Evolutionary conservation across 169 alveolate species (phyloP), one percentile per base, ranked within the genome.

Genomic region (Babesia gibsoni): DNA sequence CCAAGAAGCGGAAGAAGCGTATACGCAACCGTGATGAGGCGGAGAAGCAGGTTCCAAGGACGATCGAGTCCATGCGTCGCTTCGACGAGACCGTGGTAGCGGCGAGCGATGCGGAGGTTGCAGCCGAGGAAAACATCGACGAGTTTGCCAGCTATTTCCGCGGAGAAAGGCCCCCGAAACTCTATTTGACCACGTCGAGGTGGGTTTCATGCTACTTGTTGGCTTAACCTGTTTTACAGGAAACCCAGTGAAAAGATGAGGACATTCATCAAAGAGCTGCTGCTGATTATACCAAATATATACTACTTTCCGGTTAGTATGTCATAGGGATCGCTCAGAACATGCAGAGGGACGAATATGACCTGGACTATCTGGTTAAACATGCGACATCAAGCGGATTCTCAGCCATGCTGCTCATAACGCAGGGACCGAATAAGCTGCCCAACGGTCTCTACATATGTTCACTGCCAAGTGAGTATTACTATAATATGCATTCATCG

Each of bases 51-150:
- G 69, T 42, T 20, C 88, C 88, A 4, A n/a, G 18, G 25, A 79
- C 88, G 22, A 79, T 79, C 6, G 88, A 79, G 65, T 79, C 88
- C 18, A 56, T 79, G 82, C 53, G 88, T 25, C 16, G 88, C 25
- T 53, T 45, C 36, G 88, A 79, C 48, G 83, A 67, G 73, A 68
- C 83, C 25, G 0, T 69, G 27, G 88, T 67, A 22, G 39, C 53
- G 32, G 64, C 67, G 18, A 56, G 52, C 16, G 82, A 68, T 53
- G 59, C 56, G n/a, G 83, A 68, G 59, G 65, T 79, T 4, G 80
- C 67, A 6, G 49, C 64, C n/a, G 88, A 79, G 49, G 88, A 69
- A 37, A 46, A 49, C 14, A 68, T 79, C 9, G 88, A 79, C 64
- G 88, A 79, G 58, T 79, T 79, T 29, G 52, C 82, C 22, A 61